phyloP scores from a whole-genome alignment of 176 grass and related monocot species.

The Bothriochloa decipiens region DNA sequence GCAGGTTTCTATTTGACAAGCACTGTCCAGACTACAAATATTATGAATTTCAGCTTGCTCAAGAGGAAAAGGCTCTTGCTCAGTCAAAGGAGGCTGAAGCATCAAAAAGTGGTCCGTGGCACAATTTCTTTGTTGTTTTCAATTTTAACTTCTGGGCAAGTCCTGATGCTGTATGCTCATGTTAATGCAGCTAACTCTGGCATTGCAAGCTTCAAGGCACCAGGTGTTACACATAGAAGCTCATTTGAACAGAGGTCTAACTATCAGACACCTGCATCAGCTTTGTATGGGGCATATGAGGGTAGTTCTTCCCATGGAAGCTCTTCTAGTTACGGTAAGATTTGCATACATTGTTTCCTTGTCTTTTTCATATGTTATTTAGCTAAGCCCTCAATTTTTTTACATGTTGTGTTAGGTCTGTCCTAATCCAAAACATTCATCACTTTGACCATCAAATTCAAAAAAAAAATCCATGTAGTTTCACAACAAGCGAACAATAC shows the following conservation, averaged over 20 bases:
- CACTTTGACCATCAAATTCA: background rate
- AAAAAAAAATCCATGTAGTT: background rate
- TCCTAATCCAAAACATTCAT: background rate
- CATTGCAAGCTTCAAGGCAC: slow-evolving; percentile 56
- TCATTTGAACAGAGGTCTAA: slow-evolving; percentile 64
- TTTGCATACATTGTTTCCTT: slow-evolving; percentile 20
- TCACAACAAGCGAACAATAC: background rate
- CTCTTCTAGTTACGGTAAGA: slow-evolving; percentile 54
- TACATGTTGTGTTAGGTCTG: background rate
- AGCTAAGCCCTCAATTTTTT: background rate
- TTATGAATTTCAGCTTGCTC: slow-evolving; percentile 72
- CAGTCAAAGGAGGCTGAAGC: slow-evolving; percentile 60
- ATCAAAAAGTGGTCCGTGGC: slow-evolving; percentile 61
- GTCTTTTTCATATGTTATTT: background rate
- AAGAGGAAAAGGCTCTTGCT: slow-evolving; percentile 77
- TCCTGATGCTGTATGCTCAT: slow-evolving; percentile 26
- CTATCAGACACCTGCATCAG: slow-evolving; percentile 81
- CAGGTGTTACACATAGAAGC: slow-evolving; percentile 49
- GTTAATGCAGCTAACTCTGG: slow-evolving; percentile 46
- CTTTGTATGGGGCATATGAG: slow-evolving; percentile 76
- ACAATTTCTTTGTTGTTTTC: background rate
- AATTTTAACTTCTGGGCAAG: background rate
- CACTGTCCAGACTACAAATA: slow-evolving; percentile 89
- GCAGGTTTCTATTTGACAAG: slow-evolving; percentile 95
- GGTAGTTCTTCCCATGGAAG: slow-evolving; percentile 60